Percentiles rank a stretch among this genome's conserved stretches.
phyloP scores from a whole-genome alignment of 2,329 filamentous ascomycete genomes.

The Aspergillus chevalieri region DNA sequence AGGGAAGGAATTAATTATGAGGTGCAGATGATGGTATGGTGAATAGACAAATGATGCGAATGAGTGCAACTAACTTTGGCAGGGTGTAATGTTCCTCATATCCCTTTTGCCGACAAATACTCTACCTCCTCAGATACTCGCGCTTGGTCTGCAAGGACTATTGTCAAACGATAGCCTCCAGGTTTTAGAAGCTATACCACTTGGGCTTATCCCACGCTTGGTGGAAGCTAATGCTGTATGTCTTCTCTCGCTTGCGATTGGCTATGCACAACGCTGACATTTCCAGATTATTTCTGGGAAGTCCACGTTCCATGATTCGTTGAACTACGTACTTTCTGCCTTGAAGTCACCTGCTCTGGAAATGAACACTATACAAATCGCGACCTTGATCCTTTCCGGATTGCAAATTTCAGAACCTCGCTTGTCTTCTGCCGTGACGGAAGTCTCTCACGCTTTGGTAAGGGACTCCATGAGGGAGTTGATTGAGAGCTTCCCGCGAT shows the following conservation, averaged over 20 bases:
- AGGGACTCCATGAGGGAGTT: constrained; percentile 12
- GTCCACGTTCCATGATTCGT: constrained; percentile 13
- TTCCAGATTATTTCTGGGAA: constrained; percentile 15
- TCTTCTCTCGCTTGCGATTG: neutral
- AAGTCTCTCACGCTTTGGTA: constrained; percentile 9
- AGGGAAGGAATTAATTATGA: constrained; percentile 21
- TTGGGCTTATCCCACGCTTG: constrained; percentile 19
- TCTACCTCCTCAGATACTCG: constrained; percentile 22
- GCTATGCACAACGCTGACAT: constrained; percentile 8
- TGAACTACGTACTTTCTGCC: constrained; percentile 18
- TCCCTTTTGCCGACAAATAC: constrained; percentile 19
- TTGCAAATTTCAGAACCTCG: constrained; percentile 13
- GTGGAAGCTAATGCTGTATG: constrained; percentile 37
- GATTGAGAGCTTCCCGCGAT: constrained; percentile 17
- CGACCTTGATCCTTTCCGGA: constrained; percentile 17
- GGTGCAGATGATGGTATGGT: constrained; percentile 29
- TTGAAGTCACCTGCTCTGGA: constrained; percentile 9
- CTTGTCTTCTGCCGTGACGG: constrained; percentile 5
- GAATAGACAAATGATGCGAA: neutral
- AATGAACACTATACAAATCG: constrained; percentile 16
- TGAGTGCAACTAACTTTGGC: neutral
- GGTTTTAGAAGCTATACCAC: constrained; percentile 17
- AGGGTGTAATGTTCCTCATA: constrained; percentile 29
- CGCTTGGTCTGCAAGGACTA: constrained; percentile 18
- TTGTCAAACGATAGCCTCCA: constrained; percentile 18